These are phyloP conservation scores for Fusarium fracticaudum DNA, from an alignment of 2,329 filamentous ascomycete species.

Conservation along the genomic window DNA sequence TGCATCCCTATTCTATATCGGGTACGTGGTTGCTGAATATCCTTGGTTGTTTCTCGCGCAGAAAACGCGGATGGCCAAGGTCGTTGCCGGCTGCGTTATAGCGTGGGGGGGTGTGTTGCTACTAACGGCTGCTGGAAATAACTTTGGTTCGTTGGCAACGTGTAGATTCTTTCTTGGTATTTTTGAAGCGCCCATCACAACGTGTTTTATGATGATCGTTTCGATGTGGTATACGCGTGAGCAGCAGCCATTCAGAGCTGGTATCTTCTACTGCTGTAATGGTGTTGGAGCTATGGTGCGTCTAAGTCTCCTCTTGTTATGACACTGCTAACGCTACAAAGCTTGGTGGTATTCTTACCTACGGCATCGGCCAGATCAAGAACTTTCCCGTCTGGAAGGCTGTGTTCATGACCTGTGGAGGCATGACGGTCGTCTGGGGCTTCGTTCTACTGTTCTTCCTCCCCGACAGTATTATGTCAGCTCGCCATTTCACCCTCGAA, in stretches of 20 bases:
- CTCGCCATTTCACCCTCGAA: conserved; percentile 31
- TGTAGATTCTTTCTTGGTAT: conserved; percentile 58
- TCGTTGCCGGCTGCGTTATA: conserved; percentile 46
- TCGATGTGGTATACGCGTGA: conserved; percentile 58
- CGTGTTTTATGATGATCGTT: conserved; percentile 61
- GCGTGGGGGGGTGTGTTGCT: conserved; percentile 53
- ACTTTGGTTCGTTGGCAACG: conserved; percentile 54
- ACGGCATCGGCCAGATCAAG: conserved; percentile 61
- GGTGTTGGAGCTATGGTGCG: conserved; percentile 51
- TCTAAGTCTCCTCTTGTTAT: fast-evolving
- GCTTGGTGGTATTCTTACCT: conserved; percentile 57
- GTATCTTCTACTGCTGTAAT: conserved; percentile 51
- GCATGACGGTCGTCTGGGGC: conserved; percentile 58
- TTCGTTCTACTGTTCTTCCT: conserved; percentile 55
- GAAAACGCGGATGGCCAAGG: conserved; percentile 49
- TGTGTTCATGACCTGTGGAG: conserved; percentile 62
- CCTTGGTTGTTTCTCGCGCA: conserved; percentile 49
- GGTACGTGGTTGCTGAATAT: conserved; percentile 54
- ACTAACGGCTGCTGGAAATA: conserved; percentile 52
- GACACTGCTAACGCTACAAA: neutral
- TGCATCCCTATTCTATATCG: conserved; percentile 32
- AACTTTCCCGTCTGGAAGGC: conserved; percentile 57
- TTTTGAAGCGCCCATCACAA: conserved; percentile 59
- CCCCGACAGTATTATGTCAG: conserved; percentile 56
- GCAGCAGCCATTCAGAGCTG: conserved; percentile 57